Evolutionary conservation across 768 basidiomycete species (phyloP).

Genomic region (Phaeotremella fagi): DNA sequence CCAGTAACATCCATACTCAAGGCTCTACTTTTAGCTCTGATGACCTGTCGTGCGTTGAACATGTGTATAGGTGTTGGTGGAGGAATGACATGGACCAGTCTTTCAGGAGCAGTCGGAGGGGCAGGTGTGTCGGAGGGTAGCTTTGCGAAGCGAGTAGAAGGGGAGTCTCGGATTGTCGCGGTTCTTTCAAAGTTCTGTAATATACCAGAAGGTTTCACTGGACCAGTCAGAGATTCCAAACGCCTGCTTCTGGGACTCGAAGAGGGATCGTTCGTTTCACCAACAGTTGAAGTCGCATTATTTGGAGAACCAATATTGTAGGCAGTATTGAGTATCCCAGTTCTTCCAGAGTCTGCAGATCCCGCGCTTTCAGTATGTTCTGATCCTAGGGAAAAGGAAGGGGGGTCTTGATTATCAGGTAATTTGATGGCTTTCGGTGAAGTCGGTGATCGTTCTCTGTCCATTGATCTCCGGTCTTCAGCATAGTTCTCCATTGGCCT

Average conservation of each 20-base stretch:
- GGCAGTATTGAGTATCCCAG: neutral
- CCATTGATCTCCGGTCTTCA: neutral
- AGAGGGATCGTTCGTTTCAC: too few relatives aligned
- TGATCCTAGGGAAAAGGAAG: neutral
- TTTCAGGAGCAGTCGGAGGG: neutral
- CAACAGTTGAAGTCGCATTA: too few relatives aligned
- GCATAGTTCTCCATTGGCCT: neutral
- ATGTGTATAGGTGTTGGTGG: neutral
- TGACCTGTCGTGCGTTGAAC: neutral
- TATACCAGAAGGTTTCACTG: neutral
- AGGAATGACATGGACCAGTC: neutral
- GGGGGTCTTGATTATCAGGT: neutral
- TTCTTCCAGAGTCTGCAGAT: neutral
- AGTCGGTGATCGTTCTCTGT: neutral
- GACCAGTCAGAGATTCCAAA: neutral
- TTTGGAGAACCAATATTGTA: neutral
- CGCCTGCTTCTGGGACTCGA: neutral
- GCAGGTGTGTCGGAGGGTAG: neutral
- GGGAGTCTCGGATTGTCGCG: neutral
- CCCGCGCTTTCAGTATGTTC: neutral
- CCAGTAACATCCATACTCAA: neutral
- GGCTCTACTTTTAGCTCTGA: neutral
- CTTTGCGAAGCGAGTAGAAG: neutral
- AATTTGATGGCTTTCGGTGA: neutral
- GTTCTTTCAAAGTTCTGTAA: neutral